Evolutionary conservation across 306 rosid genomes (phyloP).

Genomic region (Cucumis sativus): Cucumber_9930_V3 NC_026657.2:9979001-9979500

Average conservation of each 20-base stretch:
- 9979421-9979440: background rate
- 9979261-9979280: background rate
- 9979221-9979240: background rate
- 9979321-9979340: background rate
- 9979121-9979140: slow-evolving; percentile 61
- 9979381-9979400: background rate
- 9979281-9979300: background rate
- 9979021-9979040: slow-evolving; percentile 67
- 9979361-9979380: background rate
- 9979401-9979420: background rate
- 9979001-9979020: slow-evolving; percentile 68
- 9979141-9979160: slow-evolving; percentile 66
- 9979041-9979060: slow-evolving; percentile 71
- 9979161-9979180: background rate
- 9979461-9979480: background rate
- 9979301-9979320: background rate
- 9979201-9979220: background rate
- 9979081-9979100: slow-evolving; percentile 90
- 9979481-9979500: background rate
- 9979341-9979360: background rate
- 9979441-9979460: background rate
- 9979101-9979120: slow-evolving; percentile 83
- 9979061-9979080: slow-evolving; percentile 97
- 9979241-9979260: background rate
- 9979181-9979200: too few species aligned